These are phyloP conservation scores for Petunia hybrid DNA, from an alignment of 305 asterid species.

Conservation along the genomic window DNA sequence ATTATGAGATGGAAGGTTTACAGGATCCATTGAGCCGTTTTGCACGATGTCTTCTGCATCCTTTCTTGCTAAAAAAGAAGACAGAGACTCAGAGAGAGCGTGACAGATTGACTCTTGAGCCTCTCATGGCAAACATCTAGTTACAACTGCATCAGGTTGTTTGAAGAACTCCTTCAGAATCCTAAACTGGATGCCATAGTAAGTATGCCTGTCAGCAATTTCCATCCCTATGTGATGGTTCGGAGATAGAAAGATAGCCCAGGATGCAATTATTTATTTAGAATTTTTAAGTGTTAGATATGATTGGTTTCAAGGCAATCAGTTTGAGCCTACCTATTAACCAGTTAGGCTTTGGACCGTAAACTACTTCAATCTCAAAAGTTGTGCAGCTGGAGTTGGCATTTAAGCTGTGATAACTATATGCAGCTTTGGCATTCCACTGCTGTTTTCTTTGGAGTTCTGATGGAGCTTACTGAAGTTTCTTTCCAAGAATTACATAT, in stretches of 20 bases:
- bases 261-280: background rate
- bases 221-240: background rate
- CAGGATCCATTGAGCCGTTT: constrained; percentile 90
- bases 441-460: background rate
- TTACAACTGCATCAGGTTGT: constrained; percentile 1
- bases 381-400: background rate
- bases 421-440: background rate
- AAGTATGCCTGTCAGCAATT: constrained; percentile 22
- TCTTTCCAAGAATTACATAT: background rate
- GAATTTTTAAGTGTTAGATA: background rate
- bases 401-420: background rate
- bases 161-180: constrained; percentile 17
- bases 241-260: constrained; percentile 12
- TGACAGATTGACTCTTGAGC: constrained; percentile 60
- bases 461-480: background rate
- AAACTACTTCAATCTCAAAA: background rate
- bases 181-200: constrained; percentile 17
- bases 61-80: constrained; percentile 53
- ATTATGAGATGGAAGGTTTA: constrained; percentile 87
- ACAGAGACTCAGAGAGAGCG: constrained; percentile 43
- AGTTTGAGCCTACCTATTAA: background rate
- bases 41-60: constrained; percentile 57
- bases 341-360: background rate
- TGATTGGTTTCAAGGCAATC: background rate
- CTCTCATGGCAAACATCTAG: constrained; percentile 40